These are phyloP conservation scores for Lachancea dasiensis DNA, from an alignment of 805 yeast species.

Conservation along the genomic window DNA sequence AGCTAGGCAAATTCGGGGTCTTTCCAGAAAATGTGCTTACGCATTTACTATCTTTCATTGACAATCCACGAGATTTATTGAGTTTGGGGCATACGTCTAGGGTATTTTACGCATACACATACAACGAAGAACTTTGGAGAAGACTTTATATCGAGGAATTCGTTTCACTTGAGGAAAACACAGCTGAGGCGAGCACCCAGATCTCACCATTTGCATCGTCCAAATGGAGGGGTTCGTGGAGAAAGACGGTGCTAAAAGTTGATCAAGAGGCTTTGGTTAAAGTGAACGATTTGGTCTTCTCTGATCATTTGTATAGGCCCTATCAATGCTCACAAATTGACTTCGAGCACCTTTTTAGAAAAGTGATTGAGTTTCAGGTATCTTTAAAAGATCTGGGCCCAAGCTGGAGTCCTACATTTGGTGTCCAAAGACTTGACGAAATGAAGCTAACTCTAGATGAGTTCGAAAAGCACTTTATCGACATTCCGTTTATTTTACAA, in stretches of 20 bases:
- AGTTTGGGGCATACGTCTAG: conserved; percentile 56
- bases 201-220: conserved; percentile 27
- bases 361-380: conserved; percentile 44
- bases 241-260: conserved; percentile 48
- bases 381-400: conserved; percentile 19
- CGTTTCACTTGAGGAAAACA: conserved; percentile 15
- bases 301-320: conserved; percentile 78
- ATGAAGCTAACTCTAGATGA: conserved; percentile 35
- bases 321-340: conserved; percentile 72
- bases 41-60: conserved; percentile 45
- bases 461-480: conserved; percentile 43
- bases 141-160: conserved; percentile 40
- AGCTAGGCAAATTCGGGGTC: conserved; percentile 47
- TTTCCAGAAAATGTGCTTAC: conserved; percentile 63
- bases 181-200: conserved; percentile 12
- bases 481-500: conserved; percentile 60
- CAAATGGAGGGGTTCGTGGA: conserved; percentile 79
- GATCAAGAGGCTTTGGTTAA: conserved; percentile 41
- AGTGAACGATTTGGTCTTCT: conserved; percentile 49
- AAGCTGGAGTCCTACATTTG: conserved; percentile 21
- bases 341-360: conserved; percentile 44
- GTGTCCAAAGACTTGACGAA: conserved; percentile 52
- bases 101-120: conserved; percentile 62
- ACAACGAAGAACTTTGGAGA: conserved; percentile 82
- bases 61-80: conserved; percentile 42